Evolutionary conservation across 768 basidiomycete genomes (phyloP).

Genomic region (Tricholoma flavovirens): DNA sequence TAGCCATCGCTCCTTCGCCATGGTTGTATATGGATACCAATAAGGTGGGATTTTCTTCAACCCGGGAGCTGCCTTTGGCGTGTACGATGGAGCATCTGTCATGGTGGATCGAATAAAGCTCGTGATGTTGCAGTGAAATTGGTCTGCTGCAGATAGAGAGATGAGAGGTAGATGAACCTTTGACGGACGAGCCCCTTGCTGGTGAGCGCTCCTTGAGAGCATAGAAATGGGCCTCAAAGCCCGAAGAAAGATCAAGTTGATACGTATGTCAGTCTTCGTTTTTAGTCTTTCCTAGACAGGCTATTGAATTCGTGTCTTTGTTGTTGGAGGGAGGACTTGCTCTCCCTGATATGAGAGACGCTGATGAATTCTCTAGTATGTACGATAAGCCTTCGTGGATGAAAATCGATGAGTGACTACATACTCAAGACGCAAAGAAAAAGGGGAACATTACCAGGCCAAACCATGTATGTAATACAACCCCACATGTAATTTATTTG

Average conservation of each 20-base stretch:
- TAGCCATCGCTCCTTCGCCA: conserved; percentile 89
- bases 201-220: conserved; percentile 5
- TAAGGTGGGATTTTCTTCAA: conserved; percentile 83
- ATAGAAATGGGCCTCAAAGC: conserved; percentile 12
- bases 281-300: too few relatives aligned
- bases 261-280: conserved; percentile 1
- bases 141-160: conserved; percentile 42
- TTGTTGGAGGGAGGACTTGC: too few relatives aligned
- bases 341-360: too few relatives aligned
- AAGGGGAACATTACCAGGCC: too few relatives aligned
- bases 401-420: too few relatives aligned
- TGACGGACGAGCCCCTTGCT: conserved; percentile 8
- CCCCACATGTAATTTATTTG: too few relatives aligned
- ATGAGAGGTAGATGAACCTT: conserved; percentile 39
- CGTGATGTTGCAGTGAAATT: conserved; percentile 52
- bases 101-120: conserved; percentile 49
- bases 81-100: conserved; percentile 30
- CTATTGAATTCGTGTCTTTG: too few relatives aligned
- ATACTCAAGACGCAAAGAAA: too few relatives aligned
- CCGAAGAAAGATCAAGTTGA: conserved; percentile 4
- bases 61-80: conserved; percentile 31
- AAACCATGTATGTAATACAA: too few relatives aligned
- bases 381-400: too few relatives aligned
- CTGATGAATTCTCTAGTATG: too few relatives aligned
- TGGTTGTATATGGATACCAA: conserved; percentile 91